phyloP scores from a whole-genome alignment of 2,329 filamentous ascomycete genomes.

The Ceratocystis alfenasii region DNA sequence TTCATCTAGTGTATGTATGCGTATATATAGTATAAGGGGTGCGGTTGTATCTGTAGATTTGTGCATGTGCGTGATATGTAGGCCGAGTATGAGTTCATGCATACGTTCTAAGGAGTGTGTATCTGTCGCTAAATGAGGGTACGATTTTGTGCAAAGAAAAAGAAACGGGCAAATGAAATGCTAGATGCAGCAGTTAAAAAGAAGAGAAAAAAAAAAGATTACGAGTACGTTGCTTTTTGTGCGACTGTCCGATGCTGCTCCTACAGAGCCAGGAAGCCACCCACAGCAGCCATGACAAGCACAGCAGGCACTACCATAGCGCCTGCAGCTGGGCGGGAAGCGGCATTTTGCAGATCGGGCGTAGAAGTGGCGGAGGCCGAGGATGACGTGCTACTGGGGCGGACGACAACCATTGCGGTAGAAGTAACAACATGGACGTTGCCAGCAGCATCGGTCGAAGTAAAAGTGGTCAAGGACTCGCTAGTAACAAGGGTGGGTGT shows the following conservation, averaged over 20 bases:
- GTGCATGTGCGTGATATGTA: background rate
- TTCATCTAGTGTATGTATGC: background rate
- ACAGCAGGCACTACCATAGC: slow-evolving; percentile 5
- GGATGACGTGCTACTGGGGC: slow-evolving; percentile 28
- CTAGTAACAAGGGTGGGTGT: slow-evolving; percentile 29
- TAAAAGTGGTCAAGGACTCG: slow-evolving; percentile 32
- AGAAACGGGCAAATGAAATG: background rate
- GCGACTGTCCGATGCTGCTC: no score
- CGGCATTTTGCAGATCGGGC: slow-evolving; percentile 31
- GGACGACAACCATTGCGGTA: slow-evolving; percentile 38
- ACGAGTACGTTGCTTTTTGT: background rate
- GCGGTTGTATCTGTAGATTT: no score
- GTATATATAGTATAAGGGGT: background rate
- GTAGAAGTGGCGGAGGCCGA: slow-evolving; percentile 26
- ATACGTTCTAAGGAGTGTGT: background rate
- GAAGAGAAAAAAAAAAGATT: background rate
- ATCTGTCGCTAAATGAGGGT: background rate
- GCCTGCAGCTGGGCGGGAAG: slow-evolving; percentile 25
- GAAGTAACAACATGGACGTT: slow-evolving; percentile 36
- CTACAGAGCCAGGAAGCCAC: slow-evolving; percentile 22
- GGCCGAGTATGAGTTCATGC: background rate
- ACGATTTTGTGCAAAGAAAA: background rate
- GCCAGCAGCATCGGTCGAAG: slow-evolving; percentile 37
- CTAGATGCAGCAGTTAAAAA: background rate
- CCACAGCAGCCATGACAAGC: slow-evolving; percentile 25